phyloP scores from a whole-genome alignment of 257 asterid genomes.

The Primulina huaijiensis region DNA sequence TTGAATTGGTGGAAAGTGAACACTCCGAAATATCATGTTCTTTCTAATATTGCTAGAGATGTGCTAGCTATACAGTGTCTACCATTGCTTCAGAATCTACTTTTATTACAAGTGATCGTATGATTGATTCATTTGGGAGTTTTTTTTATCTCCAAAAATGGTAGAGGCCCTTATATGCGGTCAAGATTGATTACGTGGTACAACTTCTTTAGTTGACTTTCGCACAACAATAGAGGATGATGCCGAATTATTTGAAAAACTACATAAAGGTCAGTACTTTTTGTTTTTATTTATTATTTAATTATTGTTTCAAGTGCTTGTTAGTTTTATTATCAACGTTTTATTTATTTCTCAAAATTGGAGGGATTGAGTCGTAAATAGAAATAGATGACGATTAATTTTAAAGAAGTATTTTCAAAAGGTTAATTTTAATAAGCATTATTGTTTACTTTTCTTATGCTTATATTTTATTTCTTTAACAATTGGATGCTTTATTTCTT shows the following conservation, averaged over 20 bases:
- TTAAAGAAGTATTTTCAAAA: too few species aligned
- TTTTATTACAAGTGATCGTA: neutral
- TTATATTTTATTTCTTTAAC: too few species aligned
- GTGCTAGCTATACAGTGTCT: neutral
- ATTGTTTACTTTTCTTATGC: too few species aligned
- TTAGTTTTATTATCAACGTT: too few species aligned
- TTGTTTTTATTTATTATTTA: too few species aligned
- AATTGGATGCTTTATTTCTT: too few species aligned
- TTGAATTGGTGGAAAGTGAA: neutral
- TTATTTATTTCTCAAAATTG: too few species aligned
- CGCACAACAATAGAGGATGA: neutral
- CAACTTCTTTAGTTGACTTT: neutral
- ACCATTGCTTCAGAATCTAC: neutral
- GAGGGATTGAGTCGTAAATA: too few species aligned
- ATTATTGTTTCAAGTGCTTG: too few species aligned
- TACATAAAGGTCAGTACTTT: too few species aligned
- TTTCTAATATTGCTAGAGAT: neutral
- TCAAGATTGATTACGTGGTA: neutral
- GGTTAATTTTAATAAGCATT: too few species aligned
- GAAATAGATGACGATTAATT: too few species aligned
- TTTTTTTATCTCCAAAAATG: neutral
- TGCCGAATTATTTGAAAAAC: neutral
- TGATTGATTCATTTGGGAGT: neutral
- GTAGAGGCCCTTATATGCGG: neutral
- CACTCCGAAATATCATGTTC: neutral